Percentiles rank a stretch among this genome's conserved stretches.
Evolutionary conservation across 345 rosid genomes (phyloP).

Genomic region (Geranium brycei): DNA sequence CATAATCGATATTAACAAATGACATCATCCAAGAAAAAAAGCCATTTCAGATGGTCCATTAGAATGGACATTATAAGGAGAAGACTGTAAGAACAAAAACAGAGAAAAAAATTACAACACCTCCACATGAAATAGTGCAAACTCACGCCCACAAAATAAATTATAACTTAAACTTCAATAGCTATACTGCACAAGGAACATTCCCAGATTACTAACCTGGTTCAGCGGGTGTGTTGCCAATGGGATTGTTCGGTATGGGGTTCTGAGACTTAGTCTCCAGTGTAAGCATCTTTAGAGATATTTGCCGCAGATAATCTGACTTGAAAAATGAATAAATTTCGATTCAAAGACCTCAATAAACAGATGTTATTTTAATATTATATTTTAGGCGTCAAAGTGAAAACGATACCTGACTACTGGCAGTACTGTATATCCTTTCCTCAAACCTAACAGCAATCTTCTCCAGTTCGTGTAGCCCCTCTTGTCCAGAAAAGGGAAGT

Average conservation of each 20-base stretch:
- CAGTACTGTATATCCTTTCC: slow-evolving; percentile 52
- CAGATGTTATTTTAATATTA: neutral
- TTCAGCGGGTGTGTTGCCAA: slow-evolving; percentile 38
- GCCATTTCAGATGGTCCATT: neutral
- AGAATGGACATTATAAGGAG: neutral
- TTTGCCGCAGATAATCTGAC: slow-evolving; percentile 67
- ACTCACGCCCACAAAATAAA: neutral
- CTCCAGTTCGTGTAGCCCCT: slow-evolving; percentile 54
- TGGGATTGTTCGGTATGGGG: slow-evolving; percentile 28
- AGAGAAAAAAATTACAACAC: neutral
- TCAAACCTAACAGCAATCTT: slow-evolving; percentile 72
- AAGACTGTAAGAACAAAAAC: too few relatives aligned
- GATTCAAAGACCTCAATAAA: neutral
- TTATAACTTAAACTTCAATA: slow-evolving; percentile 1
- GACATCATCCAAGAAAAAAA: neutral
- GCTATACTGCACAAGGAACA: slow-evolving; percentile 1
- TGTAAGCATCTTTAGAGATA: slow-evolving; percentile 71
- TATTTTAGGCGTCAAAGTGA: neutral
- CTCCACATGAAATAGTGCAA: neutral
- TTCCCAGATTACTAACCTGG: slow-evolving; percentile 27
- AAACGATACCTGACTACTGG: slow-evolving; percentile 35
- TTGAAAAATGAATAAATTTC: slow-evolving; percentile 17
- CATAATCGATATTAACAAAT: too few relatives aligned
- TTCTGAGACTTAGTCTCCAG: slow-evolving; percentile 64
- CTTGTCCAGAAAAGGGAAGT: slow-evolving; percentile 60